A percentile compares a stretch with the other conserved stretches of the same genome.
Evolutionary conservation across 371 early-diverging fungal species (phyloP).

Genomic region (Mortierella sp.): DNA sequence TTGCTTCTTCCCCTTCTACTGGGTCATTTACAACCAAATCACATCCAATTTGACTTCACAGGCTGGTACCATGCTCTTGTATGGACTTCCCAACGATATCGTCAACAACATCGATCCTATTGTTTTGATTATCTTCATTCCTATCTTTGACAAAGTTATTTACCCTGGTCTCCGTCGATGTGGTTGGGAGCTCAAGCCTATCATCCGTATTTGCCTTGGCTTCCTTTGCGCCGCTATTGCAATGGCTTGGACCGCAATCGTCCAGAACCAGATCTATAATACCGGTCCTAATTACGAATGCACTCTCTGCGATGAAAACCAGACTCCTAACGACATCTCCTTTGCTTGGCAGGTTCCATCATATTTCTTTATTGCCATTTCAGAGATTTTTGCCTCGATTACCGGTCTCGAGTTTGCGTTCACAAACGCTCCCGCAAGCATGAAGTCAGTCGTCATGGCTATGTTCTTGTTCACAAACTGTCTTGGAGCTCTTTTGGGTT

Average conservation of each 20-base stretch:
- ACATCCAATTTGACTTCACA: conserved; percentile 79
- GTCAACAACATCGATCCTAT: conserved; percentile 67
- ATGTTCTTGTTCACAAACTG: conserved; percentile 78
- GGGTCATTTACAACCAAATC: conserved; percentile 84
- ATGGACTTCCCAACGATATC: conserved; percentile 68
- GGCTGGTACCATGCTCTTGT: conserved; percentile 77
- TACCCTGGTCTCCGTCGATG: conserved; percentile 77
- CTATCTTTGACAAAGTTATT: conserved; percentile 75
- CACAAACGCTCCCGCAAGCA: conserved; percentile 76
- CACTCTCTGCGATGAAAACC: conserved; percentile 47
- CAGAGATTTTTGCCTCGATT: conserved; percentile 75
- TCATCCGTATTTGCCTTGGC: conserved; percentile 78
- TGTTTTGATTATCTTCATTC: conserved; percentile 76
- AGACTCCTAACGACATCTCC: conserved; percentile 63
- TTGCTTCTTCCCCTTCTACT: conserved; percentile 80
- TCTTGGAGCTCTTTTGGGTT: conserved; percentile 71
- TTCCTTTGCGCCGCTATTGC: conserved; percentile 72
- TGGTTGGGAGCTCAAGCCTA: conserved; percentile 72
- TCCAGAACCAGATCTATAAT: conserved; percentile 77
- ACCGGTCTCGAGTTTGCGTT: conserved; percentile 87
- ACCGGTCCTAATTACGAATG: conserved; percentile 67
- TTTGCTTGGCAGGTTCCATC: conserved; percentile 77
- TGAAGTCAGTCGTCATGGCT: conserved; percentile 83
- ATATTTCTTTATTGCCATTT: conserved; percentile 71
- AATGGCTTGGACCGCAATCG: conserved; percentile 78